Conservation (phyloP, 176 grass and related monocot genomes). For the Neostapfia colusana region DNA sequence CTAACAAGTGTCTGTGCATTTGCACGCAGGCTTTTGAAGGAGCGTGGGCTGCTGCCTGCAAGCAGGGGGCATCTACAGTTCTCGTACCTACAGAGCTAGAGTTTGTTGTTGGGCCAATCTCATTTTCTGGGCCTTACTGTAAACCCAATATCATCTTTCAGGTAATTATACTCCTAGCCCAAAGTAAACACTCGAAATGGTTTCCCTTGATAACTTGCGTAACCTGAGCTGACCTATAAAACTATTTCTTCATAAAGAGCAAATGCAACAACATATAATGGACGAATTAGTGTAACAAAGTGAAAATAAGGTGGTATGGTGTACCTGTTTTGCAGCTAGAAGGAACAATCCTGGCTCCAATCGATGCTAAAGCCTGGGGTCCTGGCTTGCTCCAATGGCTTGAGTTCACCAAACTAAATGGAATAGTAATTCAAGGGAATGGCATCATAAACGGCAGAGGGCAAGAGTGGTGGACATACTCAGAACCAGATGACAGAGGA, state of each 20-base stretch:
- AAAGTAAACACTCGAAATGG: slow-evolving; percentile 17
- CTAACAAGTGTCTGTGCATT: slow-evolving; percentile 15
- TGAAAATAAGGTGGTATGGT: slow-evolving; percentile 20
- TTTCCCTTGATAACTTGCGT: background rate
- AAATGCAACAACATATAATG: background rate
- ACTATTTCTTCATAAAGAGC: slow-evolving; percentile 16
- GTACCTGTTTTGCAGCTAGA: slow-evolving; percentile 60
- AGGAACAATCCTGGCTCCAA: slow-evolving; percentile 84
- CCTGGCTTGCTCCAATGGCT: slow-evolving; percentile 86
- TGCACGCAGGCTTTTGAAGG: slow-evolving; percentile 77
- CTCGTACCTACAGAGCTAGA: slow-evolving; percentile 59
- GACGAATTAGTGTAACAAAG: background rate
- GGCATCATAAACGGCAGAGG: slow-evolving; percentile 87
- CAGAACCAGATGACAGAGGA: slow-evolving; percentile 47
- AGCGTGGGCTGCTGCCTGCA: slow-evolving; percentile 88
- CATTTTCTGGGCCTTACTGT: slow-evolving; percentile 92
- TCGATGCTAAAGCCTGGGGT: slow-evolving; percentile 68
- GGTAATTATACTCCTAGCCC: slow-evolving; percentile 51
- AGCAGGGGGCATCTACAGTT: slow-evolving; percentile 73
- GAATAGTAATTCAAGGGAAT: slow-evolving; percentile 83
- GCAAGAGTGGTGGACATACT: slow-evolving; percentile 79
- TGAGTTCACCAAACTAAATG: slow-evolving; percentile 89
- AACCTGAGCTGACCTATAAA: background rate
- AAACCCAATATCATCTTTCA: slow-evolving; percentile 92
- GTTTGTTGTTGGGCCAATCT: slow-evolving; percentile 93